Conservation (phyloP, 257 asterid genomes). For the Solanum commersonii region DNA sequence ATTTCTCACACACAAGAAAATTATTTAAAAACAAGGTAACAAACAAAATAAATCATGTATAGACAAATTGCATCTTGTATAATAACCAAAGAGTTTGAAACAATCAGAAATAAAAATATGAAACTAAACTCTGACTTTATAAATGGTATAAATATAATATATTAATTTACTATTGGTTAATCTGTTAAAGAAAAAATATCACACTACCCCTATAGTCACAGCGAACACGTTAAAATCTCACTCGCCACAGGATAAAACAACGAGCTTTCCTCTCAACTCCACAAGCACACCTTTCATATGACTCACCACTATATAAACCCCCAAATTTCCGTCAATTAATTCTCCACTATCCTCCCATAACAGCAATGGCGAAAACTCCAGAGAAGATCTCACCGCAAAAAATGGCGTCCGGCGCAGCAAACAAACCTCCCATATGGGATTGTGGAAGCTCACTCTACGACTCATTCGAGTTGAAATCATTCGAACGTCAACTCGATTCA, state of each 20-base stretch:
- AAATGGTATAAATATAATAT: too few species aligned
- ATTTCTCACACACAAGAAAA: too few species aligned
- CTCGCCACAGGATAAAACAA: not conserved
- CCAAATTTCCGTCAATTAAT: not conserved
- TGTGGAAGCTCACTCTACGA: conserved; percentile 75
- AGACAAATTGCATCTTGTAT: too few species aligned
- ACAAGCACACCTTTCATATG: not conserved
- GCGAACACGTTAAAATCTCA: not conserved
- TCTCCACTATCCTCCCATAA: not conserved
- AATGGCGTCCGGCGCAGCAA: not conserved
- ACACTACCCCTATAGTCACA: not conserved
- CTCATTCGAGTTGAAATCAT: conserved; percentile 56
- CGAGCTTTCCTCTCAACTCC: not conserved
- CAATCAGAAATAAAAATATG: too few species aligned
- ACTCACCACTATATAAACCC: not conserved
- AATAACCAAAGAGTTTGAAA: not conserved
- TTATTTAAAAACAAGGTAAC: too few species aligned
- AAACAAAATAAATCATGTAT: too few species aligned
- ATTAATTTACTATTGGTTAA: too few species aligned
- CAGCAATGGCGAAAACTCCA: not conserved
- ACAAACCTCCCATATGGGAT: conserved; percentile 47
- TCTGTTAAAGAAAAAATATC: too few species aligned
- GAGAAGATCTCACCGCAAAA: not conserved
- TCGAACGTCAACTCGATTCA: conserved; percentile 51
- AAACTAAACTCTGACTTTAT: not conserved